These are phyloP conservation scores for Kappamyces sp. DNA, from an alignment of 192 early-diverging fungal genomes.

Conservation along the genomic window DNA sequence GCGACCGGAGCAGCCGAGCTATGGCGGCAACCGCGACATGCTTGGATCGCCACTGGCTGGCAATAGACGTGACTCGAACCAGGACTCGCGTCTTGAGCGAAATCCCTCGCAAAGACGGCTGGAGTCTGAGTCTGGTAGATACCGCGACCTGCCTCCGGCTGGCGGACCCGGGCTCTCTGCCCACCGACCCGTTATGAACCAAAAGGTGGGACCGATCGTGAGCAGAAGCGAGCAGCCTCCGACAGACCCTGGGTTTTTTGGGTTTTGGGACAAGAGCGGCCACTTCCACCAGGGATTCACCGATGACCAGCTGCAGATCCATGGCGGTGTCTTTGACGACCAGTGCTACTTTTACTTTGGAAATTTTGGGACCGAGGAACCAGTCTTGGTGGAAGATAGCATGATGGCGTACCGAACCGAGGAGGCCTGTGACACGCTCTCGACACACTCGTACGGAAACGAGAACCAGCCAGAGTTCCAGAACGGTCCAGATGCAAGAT, in stretches of 20 bases:
- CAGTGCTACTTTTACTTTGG: background rate
- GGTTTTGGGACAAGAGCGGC: constrained; percentile 11
- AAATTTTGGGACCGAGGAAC: background rate
- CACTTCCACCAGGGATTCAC: constrained; percentile 17
- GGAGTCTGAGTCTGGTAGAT: no score
- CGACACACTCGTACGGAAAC: background rate
- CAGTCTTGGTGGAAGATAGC: background rate
- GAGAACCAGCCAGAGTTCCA: background rate
- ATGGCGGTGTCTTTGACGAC: constrained; percentile 1
- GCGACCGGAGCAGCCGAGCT: background rate
- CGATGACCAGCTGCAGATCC: background rate
- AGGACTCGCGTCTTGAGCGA: background rate
- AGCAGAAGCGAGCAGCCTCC: background rate
- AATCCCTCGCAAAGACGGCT: background rate
- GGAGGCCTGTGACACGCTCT: background rate
- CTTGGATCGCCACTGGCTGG: background rate
- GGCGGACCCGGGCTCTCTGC: background rate
- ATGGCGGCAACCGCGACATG: background rate
- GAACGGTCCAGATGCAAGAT: background rate
- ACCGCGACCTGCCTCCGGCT: no score
- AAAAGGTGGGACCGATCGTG: constrained; percentile 7
- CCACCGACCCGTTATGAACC: constrained; percentile 15
- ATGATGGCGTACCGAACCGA: constrained; percentile 2
- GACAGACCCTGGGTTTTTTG: constrained; percentile 10
- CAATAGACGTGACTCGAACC: background rate